Evolutionary conservation across 176 grass and related monocot genomes (phyloP).

Genomic region (Oryza punctata): DNA sequence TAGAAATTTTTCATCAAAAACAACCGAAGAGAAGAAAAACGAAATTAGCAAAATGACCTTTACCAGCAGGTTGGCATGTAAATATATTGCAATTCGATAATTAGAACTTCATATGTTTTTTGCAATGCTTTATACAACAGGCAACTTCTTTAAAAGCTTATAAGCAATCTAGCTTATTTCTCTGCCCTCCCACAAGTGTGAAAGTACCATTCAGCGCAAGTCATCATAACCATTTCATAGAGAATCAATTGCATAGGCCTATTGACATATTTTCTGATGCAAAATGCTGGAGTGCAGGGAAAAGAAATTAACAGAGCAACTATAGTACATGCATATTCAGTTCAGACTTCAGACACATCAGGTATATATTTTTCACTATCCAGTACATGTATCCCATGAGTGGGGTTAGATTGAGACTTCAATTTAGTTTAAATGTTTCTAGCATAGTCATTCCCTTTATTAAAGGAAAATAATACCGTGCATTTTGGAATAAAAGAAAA

Average conservation of each 20-base stretch:
- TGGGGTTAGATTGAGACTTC: slow-evolving; percentile 1
- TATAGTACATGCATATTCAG: background rate
- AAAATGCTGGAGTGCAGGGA: background rate
- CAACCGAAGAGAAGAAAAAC: background rate
- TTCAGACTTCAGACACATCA: slow-evolving; percentile 8
- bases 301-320: background rate
- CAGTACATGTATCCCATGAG: background rate
- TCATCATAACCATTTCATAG: slow-evolving; percentile 3
- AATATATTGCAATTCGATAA: background rate
- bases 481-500: background rate
- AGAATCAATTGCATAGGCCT: background rate
- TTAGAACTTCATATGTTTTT: background rate
- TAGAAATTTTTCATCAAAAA: background rate
- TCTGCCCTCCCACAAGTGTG: background rate
- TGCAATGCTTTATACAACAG: background rate
- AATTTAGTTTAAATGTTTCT: background rate
- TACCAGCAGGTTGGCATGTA: background rate
- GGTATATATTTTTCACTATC: slow-evolving; percentile 1
- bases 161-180: slow-evolving; percentile 17
- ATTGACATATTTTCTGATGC: background rate
- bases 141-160: background rate
- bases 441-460: slow-evolving; percentile 24
- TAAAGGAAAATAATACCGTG: slow-evolving; percentile 19
- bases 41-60: background rate
- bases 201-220: background rate